phyloP scores from a whole-genome alignment of 2,329 filamentous ascomycete genomes.

The Colletotrichum karsti region DNA sequence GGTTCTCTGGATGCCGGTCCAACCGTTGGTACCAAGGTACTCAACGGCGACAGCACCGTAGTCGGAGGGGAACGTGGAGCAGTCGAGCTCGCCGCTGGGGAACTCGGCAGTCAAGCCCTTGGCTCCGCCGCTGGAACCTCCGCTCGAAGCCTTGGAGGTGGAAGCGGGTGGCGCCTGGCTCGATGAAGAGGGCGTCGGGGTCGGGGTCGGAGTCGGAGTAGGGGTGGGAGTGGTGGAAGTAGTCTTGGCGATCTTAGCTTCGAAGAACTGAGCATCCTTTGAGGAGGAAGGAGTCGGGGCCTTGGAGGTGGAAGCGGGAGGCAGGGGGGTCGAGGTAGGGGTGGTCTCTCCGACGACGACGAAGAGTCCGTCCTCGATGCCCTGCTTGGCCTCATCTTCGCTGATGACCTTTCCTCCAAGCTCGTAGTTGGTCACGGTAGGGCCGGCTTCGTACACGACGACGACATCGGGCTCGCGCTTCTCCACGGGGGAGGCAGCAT shows the following conservation, averaged over 20 bases:
- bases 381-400: slow-evolving; percentile 72
- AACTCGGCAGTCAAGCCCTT: slow-evolving; percentile 74
- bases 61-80: slow-evolving; percentile 76
- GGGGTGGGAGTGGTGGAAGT: slow-evolving; percentile 41
- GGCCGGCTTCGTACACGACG: slow-evolving; percentile 64
- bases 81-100: slow-evolving; percentile 77
- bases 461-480: slow-evolving; percentile 56
- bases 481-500: slow-evolving; percentile 54
- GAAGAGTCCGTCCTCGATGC: slow-evolving; percentile 77
- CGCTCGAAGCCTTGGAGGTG: slow-evolving; percentile 35
- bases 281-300: slow-evolving; percentile 40
- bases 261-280: slow-evolving; percentile 59
- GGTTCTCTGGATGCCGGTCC: slow-evolving; percentile 78
- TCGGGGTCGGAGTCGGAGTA: slow-evolving; percentile 35
- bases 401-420: slow-evolving; percentile 71
- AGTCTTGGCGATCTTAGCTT: slow-evolving; percentile 46
- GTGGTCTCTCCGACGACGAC: slow-evolving; percentile 68
- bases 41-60: slow-evolving; percentile 80
- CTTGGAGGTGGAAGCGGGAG: slow-evolving; percentile 46
- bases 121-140: slow-evolving; percentile 36
- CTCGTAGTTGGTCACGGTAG: slow-evolving; percentile 76
- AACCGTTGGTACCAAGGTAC: slow-evolving; percentile 78
- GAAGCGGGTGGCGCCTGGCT: slow-evolving; percentile 35
- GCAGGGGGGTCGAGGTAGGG: slow-evolving; percentile 59
- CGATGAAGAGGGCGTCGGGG: slow-evolving; percentile 30